Evolutionary conservation across 1,139 yeast species (phyloP).

Genomic region (Pichia sp.): DNA sequence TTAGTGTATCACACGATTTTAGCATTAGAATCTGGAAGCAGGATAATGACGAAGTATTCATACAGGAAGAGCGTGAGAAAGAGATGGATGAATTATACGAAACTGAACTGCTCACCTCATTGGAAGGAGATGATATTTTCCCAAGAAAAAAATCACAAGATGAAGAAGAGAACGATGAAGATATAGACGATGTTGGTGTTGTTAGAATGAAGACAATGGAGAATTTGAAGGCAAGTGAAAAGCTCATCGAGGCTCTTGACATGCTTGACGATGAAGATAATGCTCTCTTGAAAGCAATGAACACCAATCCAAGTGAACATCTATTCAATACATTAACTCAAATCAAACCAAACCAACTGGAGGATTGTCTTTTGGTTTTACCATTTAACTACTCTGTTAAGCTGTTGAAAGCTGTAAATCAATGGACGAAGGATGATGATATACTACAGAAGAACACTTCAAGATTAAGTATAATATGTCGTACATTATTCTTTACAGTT

Average conservation of each 20-base stretch:
- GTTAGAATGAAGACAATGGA: constrained; percentile 85
- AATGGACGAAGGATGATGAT: constrained; percentile 55
- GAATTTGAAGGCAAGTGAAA: constrained; percentile 91
- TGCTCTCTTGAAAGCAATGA: constrained; percentile 64
- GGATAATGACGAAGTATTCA: constrained; percentile 86
- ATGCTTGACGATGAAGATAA: constrained; percentile 68
- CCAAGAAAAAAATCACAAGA: constrained; percentile 29
- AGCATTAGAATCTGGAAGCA: constrained; percentile 87
- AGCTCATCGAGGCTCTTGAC: constrained; percentile 86
- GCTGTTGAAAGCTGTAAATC: constrained; percentile 62
- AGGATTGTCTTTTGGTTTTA: constrained; percentile 82
- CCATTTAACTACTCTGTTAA: constrained; percentile 81
- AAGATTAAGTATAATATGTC: constrained; percentile 59
- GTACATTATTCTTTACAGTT: constrained; percentile 66
- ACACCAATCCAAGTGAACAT: constrained; percentile 66
- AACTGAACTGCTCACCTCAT: constrained; percentile 57
- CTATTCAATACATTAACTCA: constrained; percentile 63
- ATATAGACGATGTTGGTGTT: constrained; percentile 50
- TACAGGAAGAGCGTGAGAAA: constrained; percentile 93
- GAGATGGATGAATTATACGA: constrained; percentile 92
- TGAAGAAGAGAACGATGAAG: constrained; percentile 40
- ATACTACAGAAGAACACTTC: constrained; percentile 36
- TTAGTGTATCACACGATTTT: constrained; percentile 91
- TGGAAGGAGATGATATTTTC: constrained; percentile 42
- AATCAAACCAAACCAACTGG: constrained; percentile 78